Evolutionary conservation across 2,329 filamentous ascomycete species (phyloP).

Genomic region (Teratosphaeria viscida): DNA sequence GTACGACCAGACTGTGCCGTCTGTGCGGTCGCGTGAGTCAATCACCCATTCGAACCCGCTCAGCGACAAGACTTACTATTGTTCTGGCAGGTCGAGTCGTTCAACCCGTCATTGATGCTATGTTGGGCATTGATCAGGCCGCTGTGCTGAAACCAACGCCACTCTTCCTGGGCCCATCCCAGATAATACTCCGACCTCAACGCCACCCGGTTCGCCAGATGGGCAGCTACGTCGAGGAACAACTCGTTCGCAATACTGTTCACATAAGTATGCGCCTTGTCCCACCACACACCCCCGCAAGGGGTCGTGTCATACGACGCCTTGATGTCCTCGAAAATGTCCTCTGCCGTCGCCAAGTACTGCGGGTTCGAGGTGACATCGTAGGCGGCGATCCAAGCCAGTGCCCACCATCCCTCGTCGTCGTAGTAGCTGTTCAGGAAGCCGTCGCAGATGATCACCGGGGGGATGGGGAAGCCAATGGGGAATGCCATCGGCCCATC

Average conservation of each 20-base stretch:
- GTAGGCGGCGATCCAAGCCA: conserved; percentile 46
- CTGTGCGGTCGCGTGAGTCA: not conserved
- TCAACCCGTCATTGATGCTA: conserved; percentile 43
- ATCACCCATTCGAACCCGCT: not conserved
- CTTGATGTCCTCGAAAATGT: conserved; percentile 40
- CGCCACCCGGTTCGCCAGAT: conserved; percentile 42
- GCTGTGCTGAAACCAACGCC: conserved; percentile 41
- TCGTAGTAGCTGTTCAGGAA: conserved; percentile 29
- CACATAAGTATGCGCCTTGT: conserved; percentile 34
- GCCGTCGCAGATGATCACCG: not conserved
- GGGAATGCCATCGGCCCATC: conserved; percentile 7
- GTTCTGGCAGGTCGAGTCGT: conserved; percentile 39
- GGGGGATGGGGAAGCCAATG: not conserved
- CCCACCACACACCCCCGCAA: conserved; percentile 42
- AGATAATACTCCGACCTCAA: conserved; percentile 31
- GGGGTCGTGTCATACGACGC: conserved; percentile 34
- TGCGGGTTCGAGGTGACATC: conserved; percentile 37
- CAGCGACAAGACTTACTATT: conserved; percentile 26
- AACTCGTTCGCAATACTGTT: conserved; percentile 49
- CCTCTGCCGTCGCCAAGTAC: conserved; percentile 39
- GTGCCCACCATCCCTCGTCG: conserved; percentile 45
- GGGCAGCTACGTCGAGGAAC: conserved; percentile 45
- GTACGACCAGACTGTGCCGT: conserved; percentile 31
- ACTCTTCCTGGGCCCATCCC: conserved; percentile 37
- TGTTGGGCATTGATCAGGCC: conserved; percentile 41